Percentiles rank a stretch among this genome's conserved stretches.
Evolutionary conservation across 2,329 filamentous ascomycete species (phyloP).

Genomic region (Penicillium carneum): DNA sequence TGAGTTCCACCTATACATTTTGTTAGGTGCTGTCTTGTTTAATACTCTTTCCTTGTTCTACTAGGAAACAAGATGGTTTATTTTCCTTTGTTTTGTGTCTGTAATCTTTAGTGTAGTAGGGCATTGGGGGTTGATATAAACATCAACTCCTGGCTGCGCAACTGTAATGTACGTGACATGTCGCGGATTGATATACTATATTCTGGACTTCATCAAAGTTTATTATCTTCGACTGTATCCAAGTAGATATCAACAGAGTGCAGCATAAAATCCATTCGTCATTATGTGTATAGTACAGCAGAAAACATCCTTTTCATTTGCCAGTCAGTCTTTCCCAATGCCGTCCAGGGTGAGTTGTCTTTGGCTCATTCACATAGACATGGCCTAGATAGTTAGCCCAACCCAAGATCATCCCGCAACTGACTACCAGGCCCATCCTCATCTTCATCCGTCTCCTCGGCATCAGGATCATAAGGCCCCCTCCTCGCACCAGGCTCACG

Average conservation of each 20-base stretch:
- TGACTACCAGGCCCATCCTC: slow-evolving; percentile 43
- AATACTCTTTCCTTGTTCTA: slow-evolving; percentile 8
- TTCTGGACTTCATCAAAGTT: too few relatives aligned
- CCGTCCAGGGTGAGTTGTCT: neutral
- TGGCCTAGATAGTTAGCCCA: slow-evolving; percentile 31
- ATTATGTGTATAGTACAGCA: slow-evolving; percentile 36
- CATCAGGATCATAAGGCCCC: slow-evolving; percentile 42
- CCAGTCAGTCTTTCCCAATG: neutral
- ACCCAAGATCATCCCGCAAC: slow-evolving; percentile 42
- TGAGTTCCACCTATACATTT: neutral
- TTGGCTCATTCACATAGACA: slow-evolving; percentile 3
- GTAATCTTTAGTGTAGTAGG: too few relatives aligned
- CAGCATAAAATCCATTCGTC: slow-evolving; percentile 29
- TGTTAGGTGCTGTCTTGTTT: slow-evolving; percentile 11
- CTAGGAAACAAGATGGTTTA: neutral
- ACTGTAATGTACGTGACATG: neutral
- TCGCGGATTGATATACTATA: neutral
- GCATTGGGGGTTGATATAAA: neutral
- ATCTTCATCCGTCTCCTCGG: slow-evolving; percentile 45
- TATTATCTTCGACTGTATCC: neutral
- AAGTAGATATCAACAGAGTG: slow-evolving; percentile 8
- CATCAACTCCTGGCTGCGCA: too few relatives aligned
- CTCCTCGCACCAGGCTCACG: slow-evolving; percentile 34
- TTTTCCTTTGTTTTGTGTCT: neutral
- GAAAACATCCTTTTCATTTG: slow-evolving; percentile 14